Percentiles rank a stretch among this genome's conserved stretches.
Conservation (phyloP, 257 asterid species). For the Salvia miltiorrhiza region DNA sequence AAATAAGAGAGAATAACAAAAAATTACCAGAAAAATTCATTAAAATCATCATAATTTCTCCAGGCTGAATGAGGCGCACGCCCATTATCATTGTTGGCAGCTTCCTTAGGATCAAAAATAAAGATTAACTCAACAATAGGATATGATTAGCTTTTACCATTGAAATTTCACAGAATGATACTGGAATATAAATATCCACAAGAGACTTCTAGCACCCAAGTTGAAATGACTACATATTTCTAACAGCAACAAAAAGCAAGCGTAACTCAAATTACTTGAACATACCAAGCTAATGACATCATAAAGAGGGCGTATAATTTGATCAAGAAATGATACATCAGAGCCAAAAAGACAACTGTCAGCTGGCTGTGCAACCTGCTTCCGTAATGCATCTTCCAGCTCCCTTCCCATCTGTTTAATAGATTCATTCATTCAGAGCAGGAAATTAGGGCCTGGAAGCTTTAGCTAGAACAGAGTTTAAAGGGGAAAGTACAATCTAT, state of each 20-base stretch:
- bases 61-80: slow-evolving; percentile 98
- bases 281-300: slow-evolving; percentile 90
- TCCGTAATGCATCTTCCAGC: slow-evolving; percentile 64
- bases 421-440: slow-evolving; percentile 22
- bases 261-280: slow-evolving; percentile 3
- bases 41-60: slow-evolving; percentile 98
- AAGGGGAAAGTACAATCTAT: neutral
- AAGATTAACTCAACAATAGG: slow-evolving; percentile 5
- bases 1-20: neutral
- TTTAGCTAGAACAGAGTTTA: slow-evolving; percentile 2
- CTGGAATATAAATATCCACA: neutral
- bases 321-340: slow-evolving; percentile 87
- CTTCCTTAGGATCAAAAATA: slow-evolving; percentile 61
- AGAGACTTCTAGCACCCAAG: slow-evolving; percentile 2
- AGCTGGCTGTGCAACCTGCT: slow-evolving; percentile 80
- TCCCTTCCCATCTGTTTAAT: slow-evolving; percentile 90
- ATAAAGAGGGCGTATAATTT: slow-evolving; percentile 81
- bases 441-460: slow-evolving; percentile 9
- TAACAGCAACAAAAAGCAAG: slow-evolving; percentile 5
- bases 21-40: slow-evolving; percentile 92
- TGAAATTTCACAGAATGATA: neutral
- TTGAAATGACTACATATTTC: neutral
- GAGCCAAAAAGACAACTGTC: slow-evolving; percentile 70
- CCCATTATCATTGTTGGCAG: slow-evolving; percentile 84
- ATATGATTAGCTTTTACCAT: neutral